Evolutionary conservation across 352 stramenopile species (phyloP).

Genomic region (Pythium vanterpoolii): DNA sequence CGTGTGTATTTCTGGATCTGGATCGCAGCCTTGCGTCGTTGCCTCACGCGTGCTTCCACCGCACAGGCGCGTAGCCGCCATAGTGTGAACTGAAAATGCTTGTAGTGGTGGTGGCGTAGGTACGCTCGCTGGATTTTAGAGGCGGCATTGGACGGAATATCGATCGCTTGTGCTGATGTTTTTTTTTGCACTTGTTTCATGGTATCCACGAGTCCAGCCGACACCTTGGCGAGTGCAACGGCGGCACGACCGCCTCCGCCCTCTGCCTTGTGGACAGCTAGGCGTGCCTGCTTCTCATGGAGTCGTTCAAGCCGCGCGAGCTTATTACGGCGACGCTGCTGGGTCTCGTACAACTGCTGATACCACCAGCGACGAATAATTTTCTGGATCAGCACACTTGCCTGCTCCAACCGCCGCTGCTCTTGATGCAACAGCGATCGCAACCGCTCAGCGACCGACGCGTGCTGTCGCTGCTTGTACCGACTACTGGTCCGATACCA

Average conservation of each 20-base stretch:
- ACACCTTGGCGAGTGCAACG: conserved; percentile 3
- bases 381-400: conserved; percentile 36
- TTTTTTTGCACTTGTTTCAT: conserved; percentile 17
- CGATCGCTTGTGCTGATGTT: neutral
- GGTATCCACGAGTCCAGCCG: conserved; percentile 3
- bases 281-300: conserved; percentile 21
- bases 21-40: conserved; percentile 28
- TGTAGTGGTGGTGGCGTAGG: conserved; percentile 17
- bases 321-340: conserved; percentile 29
- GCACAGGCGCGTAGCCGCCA: conserved; percentile 29
- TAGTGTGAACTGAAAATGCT: conserved; percentile 4
- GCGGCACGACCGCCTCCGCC: neutral
- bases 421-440: neutral
- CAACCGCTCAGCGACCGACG: neutral
- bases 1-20: conserved; percentile 35
- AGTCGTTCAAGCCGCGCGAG: conserved; percentile 25
- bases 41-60: conserved; percentile 30
- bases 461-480: neutral
- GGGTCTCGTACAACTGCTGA: conserved; percentile 39
- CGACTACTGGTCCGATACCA: conserved; percentile 22
- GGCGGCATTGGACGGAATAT: neutral
- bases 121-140: conserved; percentile 34
- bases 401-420: conserved; percentile 9
- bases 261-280: neutral
- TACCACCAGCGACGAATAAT: conserved; percentile 43